Conservation (phyloP, 1,284 basidiomycete genomes). For the Tilletia horrida region DNA sequence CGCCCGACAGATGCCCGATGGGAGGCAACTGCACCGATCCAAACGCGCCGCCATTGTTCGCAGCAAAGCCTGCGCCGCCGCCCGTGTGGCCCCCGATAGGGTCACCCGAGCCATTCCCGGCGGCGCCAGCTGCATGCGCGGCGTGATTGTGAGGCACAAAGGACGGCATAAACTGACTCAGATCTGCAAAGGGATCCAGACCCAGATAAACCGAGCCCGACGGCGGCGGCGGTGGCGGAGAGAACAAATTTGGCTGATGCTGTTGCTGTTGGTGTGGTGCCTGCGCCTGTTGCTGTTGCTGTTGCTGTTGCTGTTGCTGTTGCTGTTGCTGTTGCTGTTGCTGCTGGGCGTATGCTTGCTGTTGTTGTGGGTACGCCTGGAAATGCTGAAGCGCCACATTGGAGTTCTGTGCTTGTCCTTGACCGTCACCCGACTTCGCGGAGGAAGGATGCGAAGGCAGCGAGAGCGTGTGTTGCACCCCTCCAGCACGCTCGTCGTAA, state of each 20-base stretch:
- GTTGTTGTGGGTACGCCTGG: not conserved
- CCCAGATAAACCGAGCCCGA: not conserved
- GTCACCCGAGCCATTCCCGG: not conserved
- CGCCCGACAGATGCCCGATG: not conserved
- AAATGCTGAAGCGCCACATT: not conserved
- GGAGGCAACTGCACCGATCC: not conserved
- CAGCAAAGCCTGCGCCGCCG: not conserved
- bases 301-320: slow-evolving; percentile 5
- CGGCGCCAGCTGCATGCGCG: not conserved
- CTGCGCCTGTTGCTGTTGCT: slow-evolving; percentile 5
- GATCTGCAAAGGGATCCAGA: slow-evolving; percentile 10
- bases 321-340: slow-evolving; percentile 7
- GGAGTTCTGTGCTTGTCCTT: not conserved
- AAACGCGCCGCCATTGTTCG: not conserved
- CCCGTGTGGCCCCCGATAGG: too few species aligned
- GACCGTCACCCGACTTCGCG: not conserved
- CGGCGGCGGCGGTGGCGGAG: not conserved
- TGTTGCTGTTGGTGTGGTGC: not conserved
- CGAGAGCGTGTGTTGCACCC: not conserved
- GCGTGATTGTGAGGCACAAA: not conserved
- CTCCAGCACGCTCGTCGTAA: slow-evolving; percentile 11
- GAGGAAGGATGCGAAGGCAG: not conserved
- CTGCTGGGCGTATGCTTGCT: not conserved
- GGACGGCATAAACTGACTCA: not conserved
- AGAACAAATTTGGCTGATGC: not conserved